Percentiles rank a stretch among this genome's conserved stretches.
Conservation (phyloP, 2,329 filamentous ascomycete genomes). For the Colletotrichum neosansevieriae region DNA sequence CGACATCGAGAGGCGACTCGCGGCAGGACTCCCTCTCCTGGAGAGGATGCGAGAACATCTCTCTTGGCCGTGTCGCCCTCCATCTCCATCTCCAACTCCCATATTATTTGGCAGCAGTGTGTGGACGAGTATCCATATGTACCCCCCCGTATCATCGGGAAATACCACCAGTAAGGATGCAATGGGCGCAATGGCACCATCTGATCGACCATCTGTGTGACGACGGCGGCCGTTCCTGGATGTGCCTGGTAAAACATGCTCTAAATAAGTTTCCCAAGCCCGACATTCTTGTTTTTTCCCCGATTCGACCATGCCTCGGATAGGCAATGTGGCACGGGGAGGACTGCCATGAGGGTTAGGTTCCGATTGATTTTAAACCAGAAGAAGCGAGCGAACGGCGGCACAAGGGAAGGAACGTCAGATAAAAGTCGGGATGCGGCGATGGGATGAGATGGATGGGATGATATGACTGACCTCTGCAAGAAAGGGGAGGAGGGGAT, state of each 20-base stretch:
- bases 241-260: slow-evolving; percentile 23
- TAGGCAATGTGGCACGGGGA: slow-evolving; percentile 31
- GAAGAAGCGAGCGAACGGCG: not conserved
- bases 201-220: slow-evolving; percentile 37
- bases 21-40: slow-evolving; percentile 3
- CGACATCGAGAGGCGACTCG: slow-evolving; percentile 19
- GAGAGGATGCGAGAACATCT: not conserved
- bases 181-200: slow-evolving; percentile 34
- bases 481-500: too few species aligned
- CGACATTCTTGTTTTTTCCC: not conserved
- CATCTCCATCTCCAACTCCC: too few species aligned
- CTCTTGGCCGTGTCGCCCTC: too few species aligned
- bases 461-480: slow-evolving; percentile 6
- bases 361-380: not conserved
- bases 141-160: slow-evolving; percentile 18
- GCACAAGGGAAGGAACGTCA: not conserved
- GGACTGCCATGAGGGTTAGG: not conserved
- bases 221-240: slow-evolving; percentile 36
- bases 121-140: not conserved
- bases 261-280: too few species aligned
- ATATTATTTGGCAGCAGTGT: too few species aligned
- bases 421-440: not conserved
- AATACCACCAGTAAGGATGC: slow-evolving; percentile 24
- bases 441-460: slow-evolving; percentile 14
- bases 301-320: slow-evolving; percentile 28